These are phyloP conservation scores for Microbotryum violaceum DNA, from an alignment of 1,284 basidiomycete species.

Conservation along the genomic window DNA sequence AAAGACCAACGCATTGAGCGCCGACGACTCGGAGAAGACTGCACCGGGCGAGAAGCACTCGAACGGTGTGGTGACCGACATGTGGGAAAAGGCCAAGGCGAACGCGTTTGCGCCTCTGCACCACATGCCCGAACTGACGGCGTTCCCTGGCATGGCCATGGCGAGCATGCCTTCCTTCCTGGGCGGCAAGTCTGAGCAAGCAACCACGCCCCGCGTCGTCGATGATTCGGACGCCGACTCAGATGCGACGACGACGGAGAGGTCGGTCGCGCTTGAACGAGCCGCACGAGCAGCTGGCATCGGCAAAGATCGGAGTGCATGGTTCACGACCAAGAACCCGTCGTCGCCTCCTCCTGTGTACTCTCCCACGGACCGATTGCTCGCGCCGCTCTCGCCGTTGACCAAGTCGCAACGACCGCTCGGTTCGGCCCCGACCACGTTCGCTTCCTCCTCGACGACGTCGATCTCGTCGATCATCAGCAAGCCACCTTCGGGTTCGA, in stretches of 20 bases:
- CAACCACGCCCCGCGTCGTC: not conserved
- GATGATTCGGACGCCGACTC: not conserved
- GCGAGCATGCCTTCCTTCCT: slow-evolving; percentile 10
- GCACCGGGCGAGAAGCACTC: too few species aligned
- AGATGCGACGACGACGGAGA: not conserved
- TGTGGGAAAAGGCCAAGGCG: slow-evolving; percentile 25
- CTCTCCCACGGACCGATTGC: slow-evolving; percentile 10
- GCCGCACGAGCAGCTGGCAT: not conserved
- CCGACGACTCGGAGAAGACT: too few species aligned
- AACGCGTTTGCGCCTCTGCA: slow-evolving; percentile 13
- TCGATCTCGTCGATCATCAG: too few species aligned
- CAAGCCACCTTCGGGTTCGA: too few species aligned
- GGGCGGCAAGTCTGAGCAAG: not conserved
- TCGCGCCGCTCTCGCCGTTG: too few species aligned
- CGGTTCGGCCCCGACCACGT: too few species aligned
- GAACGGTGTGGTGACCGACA: slow-evolving; percentile 6
- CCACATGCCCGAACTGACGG: slow-evolving; percentile 19
- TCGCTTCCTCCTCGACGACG: too few species aligned
- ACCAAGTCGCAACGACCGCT: too few species aligned
- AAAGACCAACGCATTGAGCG: too few species aligned
- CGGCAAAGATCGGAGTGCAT: slow-evolving; percentile 10
- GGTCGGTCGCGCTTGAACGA: not conserved
- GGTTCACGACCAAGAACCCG: slow-evolving; percentile 16
- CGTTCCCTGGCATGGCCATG: slow-evolving; percentile 18
- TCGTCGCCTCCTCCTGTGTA: slow-evolving; percentile 29